Evolutionary conservation across 495 filamentous ascomycete species (phyloP).

Genomic region (Penicillium herquei): DNA sequence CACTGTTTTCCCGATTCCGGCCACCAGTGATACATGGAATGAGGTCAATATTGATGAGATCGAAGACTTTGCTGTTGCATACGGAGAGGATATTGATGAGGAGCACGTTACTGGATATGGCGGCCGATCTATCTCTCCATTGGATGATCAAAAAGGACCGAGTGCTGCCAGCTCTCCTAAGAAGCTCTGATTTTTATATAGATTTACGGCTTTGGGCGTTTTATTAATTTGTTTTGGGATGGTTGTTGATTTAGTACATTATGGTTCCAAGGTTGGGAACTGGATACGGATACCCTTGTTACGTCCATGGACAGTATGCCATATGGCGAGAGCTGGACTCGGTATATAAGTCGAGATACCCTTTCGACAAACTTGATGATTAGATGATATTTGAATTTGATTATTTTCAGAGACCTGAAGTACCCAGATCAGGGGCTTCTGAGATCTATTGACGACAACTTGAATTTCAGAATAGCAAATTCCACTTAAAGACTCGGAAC

Average conservation of each 20-base stretch:
- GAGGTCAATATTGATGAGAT: conserved; percentile 68
- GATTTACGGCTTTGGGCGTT: background rate
- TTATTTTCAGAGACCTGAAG: background rate
- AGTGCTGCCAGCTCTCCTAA: conserved; percentile 5
- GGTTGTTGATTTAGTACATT: background rate
- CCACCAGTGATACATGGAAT: conserved; percentile 72
- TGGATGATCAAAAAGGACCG: conserved; percentile 22
- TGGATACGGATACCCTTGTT: background rate
- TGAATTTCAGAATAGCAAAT: too few relatives aligned
- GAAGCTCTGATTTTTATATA: conserved; percentile 11
- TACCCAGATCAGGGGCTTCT: background rate
- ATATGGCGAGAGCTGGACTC: background rate
- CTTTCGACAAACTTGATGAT: background rate
- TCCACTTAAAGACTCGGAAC: too few relatives aligned
- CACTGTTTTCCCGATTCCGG: conserved; percentile 68
- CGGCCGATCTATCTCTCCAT: conserved; percentile 10
- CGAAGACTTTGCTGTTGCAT: conserved; percentile 33
- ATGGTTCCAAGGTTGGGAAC: background rate
- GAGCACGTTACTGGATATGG: conserved; percentile 10
- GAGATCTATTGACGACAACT: too few relatives aligned
- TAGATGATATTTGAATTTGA: background rate
- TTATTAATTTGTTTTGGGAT: background rate
- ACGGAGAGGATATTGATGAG: conserved; percentile 39
- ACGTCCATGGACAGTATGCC: background rate
- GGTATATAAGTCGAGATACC: background rate